Evolutionary conservation across 495 filamentous ascomycete genomes (phyloP).

Genomic region (Aspergillus steynii): DNA sequence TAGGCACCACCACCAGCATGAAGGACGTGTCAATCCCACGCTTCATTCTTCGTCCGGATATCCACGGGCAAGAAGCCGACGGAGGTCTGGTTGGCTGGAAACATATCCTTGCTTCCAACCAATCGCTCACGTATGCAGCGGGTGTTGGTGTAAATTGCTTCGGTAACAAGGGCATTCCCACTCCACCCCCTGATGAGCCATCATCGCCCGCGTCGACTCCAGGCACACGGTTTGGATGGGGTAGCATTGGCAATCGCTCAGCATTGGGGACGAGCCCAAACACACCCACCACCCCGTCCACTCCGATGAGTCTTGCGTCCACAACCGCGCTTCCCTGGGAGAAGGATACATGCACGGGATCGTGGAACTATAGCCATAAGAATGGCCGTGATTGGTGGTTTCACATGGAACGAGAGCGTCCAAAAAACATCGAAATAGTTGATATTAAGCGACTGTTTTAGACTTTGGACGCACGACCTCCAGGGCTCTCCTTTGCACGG

Average conservation of each 20-base stretch:
- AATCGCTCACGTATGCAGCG: slow-evolving; percentile 42
- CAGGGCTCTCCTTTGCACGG: too few relatives aligned
- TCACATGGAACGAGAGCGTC: slow-evolving; percentile 51
- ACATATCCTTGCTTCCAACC: slow-evolving; percentile 44
- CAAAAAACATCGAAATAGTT: slow-evolving; percentile 39
- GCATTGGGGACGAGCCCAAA: slow-evolving; percentile 30
- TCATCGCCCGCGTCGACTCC: slow-evolving; percentile 37
- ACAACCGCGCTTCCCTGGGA: slow-evolving; percentile 41
- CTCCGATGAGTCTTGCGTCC: slow-evolving; percentile 33
- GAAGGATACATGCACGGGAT: slow-evolving; percentile 48
- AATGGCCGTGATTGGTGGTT: slow-evolving; percentile 52
- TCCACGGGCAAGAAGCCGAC: slow-evolving; percentile 43
- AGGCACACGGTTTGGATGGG: slow-evolving; percentile 41
- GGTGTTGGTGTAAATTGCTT: slow-evolving; percentile 44
- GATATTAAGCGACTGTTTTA: slow-evolving; percentile 43
- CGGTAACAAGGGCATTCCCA: slow-evolving; percentile 27
- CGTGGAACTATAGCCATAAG: slow-evolving; percentile 47
- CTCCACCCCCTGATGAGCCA: slow-evolving; percentile 32
- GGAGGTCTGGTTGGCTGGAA: slow-evolving; percentile 50
- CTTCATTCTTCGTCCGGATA: slow-evolving; percentile 48
- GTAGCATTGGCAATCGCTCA: slow-evolving; percentile 39
- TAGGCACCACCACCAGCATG: slow-evolving; percentile 28
- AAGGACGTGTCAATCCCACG: slow-evolving; percentile 40
- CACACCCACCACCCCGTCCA: slow-evolving; percentile 39
- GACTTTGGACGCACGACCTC: slow-evolving; percentile 1